phyloP scores from a whole-genome alignment of 2,329 filamentous ascomycete genomes.

The Aaosphaeria arxii region DNA sequence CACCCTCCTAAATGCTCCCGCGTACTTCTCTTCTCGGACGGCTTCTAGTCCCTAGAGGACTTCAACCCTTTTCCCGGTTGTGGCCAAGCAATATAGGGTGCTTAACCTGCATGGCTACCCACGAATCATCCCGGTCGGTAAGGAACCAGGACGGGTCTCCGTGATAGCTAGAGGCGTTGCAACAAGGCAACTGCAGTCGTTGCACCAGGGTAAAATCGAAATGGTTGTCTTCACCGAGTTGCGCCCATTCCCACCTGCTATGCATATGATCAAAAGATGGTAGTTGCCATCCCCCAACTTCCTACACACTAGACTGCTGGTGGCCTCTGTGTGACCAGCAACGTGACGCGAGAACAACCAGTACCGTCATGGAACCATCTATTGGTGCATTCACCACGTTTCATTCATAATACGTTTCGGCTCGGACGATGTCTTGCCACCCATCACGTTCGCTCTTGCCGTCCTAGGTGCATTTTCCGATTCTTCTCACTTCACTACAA shows the following conservation, averaged over 20 bases:
- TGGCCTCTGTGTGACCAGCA: slow-evolving; percentile 2
- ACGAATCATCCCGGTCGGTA: slow-evolving; percentile 16
- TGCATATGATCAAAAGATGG: slow-evolving; percentile 18
- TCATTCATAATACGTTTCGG: slow-evolving; percentile 3
- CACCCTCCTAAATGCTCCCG: too few relatives aligned
- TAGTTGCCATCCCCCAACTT: slow-evolving; percentile 12
- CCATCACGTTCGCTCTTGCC: slow-evolving; percentile 8
- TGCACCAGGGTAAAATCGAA: slow-evolving; percentile 6
- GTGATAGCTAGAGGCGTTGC: slow-evolving; percentile 17
- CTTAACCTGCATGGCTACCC: slow-evolving; percentile 7
- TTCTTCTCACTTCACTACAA: slow-evolving; percentile 3
- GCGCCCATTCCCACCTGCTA: slow-evolving; percentile 9
- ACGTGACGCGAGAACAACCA: slow-evolving; percentile 8
- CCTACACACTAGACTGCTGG: slow-evolving; percentile 8
- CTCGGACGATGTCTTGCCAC: slow-evolving; percentile 4
- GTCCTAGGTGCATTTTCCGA: slow-evolving; percentile 4
- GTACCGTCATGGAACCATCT: slow-evolving; percentile 3
- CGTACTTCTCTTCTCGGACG: too few relatives aligned
- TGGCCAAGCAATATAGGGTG: slow-evolving; percentile 14
- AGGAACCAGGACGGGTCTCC: slow-evolving; percentile 6
- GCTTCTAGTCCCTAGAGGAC: too few relatives aligned
- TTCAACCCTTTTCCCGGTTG: slow-evolving; percentile 1
- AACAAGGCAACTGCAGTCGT: slow-evolving; percentile 28
- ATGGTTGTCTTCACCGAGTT: neutral
- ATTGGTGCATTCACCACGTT: slow-evolving; percentile 16